Conservation (phyloP, 108 stramenopile genomes). For the Hondaea fermentalgiana region DNA sequence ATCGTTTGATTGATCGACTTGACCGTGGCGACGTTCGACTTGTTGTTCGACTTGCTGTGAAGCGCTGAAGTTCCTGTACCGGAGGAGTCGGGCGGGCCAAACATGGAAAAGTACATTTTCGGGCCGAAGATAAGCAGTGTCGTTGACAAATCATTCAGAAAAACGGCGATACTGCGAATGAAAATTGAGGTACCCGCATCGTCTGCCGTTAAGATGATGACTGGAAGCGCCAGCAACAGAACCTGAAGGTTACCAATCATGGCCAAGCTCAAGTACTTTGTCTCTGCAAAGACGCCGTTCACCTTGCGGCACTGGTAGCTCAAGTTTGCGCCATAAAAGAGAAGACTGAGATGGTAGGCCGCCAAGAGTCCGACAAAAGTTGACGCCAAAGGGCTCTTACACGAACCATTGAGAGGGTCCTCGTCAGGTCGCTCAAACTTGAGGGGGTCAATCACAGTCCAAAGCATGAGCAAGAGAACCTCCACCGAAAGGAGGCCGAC, state of each 20-base stretch:
- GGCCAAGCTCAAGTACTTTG: not conserved
- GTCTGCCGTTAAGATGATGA: not conserved
- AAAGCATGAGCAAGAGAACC: not conserved
- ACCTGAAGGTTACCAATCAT: conserved; percentile 12
- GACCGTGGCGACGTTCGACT: not conserved
- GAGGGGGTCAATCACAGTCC: not conserved
- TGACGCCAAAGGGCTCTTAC: not conserved
- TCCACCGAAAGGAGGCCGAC: not conserved
- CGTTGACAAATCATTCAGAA: not conserved
- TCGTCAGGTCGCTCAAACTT: not conserved
- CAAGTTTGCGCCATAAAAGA: not conserved
- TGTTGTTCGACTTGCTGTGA: not conserved
- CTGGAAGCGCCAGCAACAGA: not conserved
- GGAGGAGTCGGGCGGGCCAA: not conserved
- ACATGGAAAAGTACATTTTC: not conserved
- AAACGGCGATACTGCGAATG: not conserved
- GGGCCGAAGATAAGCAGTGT: not conserved
- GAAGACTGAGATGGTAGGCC: not conserved
- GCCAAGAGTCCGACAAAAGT: not conserved
- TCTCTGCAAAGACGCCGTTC: not conserved
- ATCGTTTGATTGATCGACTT: no score
- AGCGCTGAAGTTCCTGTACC: not conserved
- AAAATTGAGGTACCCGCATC: not conserved
- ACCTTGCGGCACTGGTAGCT: not conserved
- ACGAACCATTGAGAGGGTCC: not conserved